These are phyloP conservation scores for Termitomyces titanicus DNA, from an alignment of 768 basidiomycete genomes.

Conservation along the genomic window DNA sequence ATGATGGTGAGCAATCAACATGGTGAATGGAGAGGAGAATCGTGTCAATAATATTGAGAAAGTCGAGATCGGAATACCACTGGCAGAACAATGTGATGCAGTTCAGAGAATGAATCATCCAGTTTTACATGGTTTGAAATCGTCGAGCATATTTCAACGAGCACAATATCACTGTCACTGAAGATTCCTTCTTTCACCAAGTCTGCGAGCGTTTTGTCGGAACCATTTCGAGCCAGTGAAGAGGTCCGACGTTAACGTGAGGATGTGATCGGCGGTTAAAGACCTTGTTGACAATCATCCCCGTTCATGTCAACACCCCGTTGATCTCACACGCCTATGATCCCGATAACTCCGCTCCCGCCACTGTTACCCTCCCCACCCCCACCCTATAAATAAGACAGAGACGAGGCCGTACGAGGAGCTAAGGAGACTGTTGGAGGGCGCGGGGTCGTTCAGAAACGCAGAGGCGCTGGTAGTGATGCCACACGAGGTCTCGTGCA, in stretches of 20 bases:
- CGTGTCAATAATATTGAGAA: no score
- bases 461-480: constrained; percentile 49
- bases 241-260: constrained; percentile 41
- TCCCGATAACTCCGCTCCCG: neutral
- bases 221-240: no score
- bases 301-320: neutral
- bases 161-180: no score
- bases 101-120: no score
- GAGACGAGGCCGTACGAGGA: constrained; percentile 52
- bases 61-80: no score
- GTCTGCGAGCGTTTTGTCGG: no score
- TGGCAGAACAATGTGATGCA: no score
- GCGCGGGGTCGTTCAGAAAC: constrained; percentile 48
- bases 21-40: no score
- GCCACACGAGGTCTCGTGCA: constrained; percentile 87
- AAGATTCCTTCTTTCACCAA: no score
- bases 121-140: no score
- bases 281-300: constrained; percentile 22
- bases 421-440: constrained; percentile 76
- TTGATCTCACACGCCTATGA: neutral
- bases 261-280: constrained; percentile 51
- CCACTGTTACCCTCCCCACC: constrained; percentile 4
- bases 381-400: neutral
- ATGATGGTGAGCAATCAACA: no score
- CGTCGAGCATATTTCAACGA: no score